These are phyloP conservation scores for Stephania cephalantha DNA, from an alignment of 164 flowering plant genomes.

Conservation along the genomic window DNA sequence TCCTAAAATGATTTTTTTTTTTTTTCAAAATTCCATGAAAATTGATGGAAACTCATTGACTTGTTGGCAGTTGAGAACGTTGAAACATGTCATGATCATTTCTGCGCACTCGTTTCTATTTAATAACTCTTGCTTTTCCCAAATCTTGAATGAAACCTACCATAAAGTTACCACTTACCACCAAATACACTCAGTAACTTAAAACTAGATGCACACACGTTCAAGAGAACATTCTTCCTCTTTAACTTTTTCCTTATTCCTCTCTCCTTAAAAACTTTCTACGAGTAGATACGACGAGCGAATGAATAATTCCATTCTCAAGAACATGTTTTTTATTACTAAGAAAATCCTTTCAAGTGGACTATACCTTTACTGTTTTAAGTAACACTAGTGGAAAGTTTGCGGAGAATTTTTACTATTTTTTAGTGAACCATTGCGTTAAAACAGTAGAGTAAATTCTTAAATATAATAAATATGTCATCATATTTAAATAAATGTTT, in stretches of 20 bases:
- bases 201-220: background rate
- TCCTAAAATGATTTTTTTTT: background rate
- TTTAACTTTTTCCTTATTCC: background rate
- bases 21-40: background rate
- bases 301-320: background rate
- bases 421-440: background rate
- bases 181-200: no score
- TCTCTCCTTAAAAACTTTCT: background rate
- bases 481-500: no score
- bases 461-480: no score
- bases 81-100: background rate
- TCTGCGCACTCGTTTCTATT: background rate
- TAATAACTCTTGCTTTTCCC: background rate
- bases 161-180: no score
- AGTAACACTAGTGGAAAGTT: background rate
- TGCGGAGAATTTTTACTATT: background rate
- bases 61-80: background rate
- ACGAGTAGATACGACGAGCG: background rate
- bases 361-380: background rate
- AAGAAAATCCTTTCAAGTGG: background rate
- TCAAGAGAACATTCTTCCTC: background rate
- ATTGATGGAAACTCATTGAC: background rate
- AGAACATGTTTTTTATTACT: background rate
- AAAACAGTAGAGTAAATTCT: no score
- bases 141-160: background rate